Base-by-base conservation (phyloP, 2,329 filamentous ascomycete genomes). In the Mycocentrospora acerina region DNA sequence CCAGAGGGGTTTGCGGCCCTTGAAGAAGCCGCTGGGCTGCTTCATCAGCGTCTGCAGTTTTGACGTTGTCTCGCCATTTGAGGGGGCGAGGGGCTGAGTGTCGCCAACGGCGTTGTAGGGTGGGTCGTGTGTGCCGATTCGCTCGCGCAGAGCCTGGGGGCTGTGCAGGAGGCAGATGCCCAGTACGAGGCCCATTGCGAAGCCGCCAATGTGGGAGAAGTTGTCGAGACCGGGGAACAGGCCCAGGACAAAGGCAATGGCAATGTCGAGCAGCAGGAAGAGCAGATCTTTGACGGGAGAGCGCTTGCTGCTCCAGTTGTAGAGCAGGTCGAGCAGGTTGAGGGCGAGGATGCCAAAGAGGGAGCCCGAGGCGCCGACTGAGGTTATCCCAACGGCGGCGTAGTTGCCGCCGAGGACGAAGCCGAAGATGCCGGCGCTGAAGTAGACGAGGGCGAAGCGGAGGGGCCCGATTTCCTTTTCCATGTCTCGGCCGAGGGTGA, bases 381-480 rank as follows among this genome's bases (percentile, higher is more conserved):
- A 95, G 2, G 89, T 80, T 41, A 93, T 83, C 14, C 83, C 86
- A 4, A 85, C 81, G 1, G 86, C 85, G 2, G 91, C 90, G 62
- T 89, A 97, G 67, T 97, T 98, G 10, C 89, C 93, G 48, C 93
- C 91, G 53, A 98, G 79, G 3, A 97, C 87, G 60, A 95, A 95
- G 8, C 93, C 93, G 60, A 97, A 97, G 52, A 97, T 97, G 17
- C 93, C 93, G 19, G 88, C 82, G 46, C 83, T 84, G 59, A 97
- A 79, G 66, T 98, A 98, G 33, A 97, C 89, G 32, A 98, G 69
- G 30, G 86, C 81, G 69, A 94, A 97, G 26, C 93, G 85, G 51
- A 96, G 77, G 25, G 86, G 83, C 3, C 93, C 93, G 55, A 98
- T 95, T 35, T 86, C 81, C 51, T 83, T 80, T 66, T 98, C 93